Percentiles rank a stretch among this genome's conserved stretches.
Evolutionary conservation across 2,329 filamentous ascomycete genomes (phyloP).

Genomic region (Penicillium sp.): DNA sequence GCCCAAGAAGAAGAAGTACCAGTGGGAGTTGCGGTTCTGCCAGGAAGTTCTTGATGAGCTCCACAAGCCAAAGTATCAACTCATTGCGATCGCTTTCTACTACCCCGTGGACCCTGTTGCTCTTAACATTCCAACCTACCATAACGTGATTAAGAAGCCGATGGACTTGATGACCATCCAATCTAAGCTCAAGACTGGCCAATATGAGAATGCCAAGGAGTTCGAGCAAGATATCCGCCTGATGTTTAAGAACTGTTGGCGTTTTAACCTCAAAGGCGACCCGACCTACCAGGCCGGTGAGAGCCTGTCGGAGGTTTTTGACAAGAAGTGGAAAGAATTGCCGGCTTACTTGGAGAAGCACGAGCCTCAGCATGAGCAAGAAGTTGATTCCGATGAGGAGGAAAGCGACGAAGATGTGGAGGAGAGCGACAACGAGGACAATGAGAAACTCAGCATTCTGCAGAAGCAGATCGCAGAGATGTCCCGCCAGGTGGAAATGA

Average conservation of each 20-base stretch:
- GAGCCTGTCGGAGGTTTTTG: slow-evolving; percentile 72
- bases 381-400: slow-evolving; percentile 65
- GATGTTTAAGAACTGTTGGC: slow-evolving; percentile 86
- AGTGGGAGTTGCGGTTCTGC: slow-evolving; percentile 86
- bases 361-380: slow-evolving; percentile 63
- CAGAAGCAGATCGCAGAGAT: slow-evolving; percentile 73
- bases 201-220: slow-evolving; percentile 79
- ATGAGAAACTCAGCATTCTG: slow-evolving; percentile 63
- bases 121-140: slow-evolving; percentile 88
- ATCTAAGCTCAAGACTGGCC: slow-evolving; percentile 71
- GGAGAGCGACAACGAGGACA: slow-evolving; percentile 59
- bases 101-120: slow-evolving; percentile 89
- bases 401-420: slow-evolving; percentile 72
- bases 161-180: slow-evolving; percentile 90
- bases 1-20: slow-evolving; percentile 86
- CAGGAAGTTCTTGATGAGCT: slow-evolving; percentile 78
- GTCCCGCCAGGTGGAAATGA: slow-evolving; percentile 62
- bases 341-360: slow-evolving; percentile 77
- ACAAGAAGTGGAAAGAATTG: slow-evolving; percentile 73
- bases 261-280: slow-evolving; percentile 83
- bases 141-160: slow-evolving; percentile 90
- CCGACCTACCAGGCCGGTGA: slow-evolving; percentile 71
- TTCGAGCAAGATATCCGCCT: slow-evolving; percentile 80
- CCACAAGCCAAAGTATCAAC: slow-evolving; percentile 68
- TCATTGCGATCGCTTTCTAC: slow-evolving; percentile 72